These are phyloP conservation scores for Fusarium tricinctum DNA, from an alignment of 2,329 filamentous ascomycete genomes.

Conservation along the genomic window DNA sequence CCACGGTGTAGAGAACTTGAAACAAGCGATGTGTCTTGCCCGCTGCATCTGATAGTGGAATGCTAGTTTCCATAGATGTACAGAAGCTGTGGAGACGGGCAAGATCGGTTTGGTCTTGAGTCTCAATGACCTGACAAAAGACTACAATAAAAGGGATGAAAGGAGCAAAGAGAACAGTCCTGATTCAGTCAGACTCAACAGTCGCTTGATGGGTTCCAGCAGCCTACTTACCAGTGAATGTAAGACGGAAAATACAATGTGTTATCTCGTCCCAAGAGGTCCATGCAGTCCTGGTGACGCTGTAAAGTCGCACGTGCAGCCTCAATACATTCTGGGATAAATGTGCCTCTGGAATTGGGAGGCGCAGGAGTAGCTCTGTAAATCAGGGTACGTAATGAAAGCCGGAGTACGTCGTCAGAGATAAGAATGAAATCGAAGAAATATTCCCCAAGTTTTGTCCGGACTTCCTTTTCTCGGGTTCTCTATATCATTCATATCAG, in stretches of 20 bases:
- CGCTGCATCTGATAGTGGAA: constrained; percentile 62
- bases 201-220: rapidly evolving
- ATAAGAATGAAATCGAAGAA: constrained; percentile 56
- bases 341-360: constrained; percentile 52
- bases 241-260: constrained; percentile 57
- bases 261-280: constrained; percentile 54
- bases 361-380: constrained; percentile 58
- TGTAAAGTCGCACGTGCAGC: constrained; percentile 58
- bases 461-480: constrained; percentile 46
- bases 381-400: constrained; percentile 58
- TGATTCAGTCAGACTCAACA: constrained; percentile 40
- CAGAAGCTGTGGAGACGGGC: constrained; percentile 65
- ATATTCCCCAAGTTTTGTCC: constrained; percentile 46
- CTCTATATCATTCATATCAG: constrained; percentile 1
- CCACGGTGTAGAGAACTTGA: constrained; percentile 70
- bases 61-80: constrained; percentile 64
- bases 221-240: constrained; percentile 58
- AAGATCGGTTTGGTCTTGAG: constrained; percentile 58
- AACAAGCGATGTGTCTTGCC: constrained; percentile 70
- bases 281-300: constrained; percentile 59
- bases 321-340: constrained; percentile 59
- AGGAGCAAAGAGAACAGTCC: constrained; percentile 64
- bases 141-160: constrained; percentile 68
- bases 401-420: constrained; percentile 59
- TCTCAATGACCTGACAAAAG: constrained; percentile 65